Percentiles rank a stretch among this genome's conserved stretches.
Evolutionary conservation across 768 basidiomycete genomes (phyloP).

Genomic region (Collybia mongolica): DNA sequence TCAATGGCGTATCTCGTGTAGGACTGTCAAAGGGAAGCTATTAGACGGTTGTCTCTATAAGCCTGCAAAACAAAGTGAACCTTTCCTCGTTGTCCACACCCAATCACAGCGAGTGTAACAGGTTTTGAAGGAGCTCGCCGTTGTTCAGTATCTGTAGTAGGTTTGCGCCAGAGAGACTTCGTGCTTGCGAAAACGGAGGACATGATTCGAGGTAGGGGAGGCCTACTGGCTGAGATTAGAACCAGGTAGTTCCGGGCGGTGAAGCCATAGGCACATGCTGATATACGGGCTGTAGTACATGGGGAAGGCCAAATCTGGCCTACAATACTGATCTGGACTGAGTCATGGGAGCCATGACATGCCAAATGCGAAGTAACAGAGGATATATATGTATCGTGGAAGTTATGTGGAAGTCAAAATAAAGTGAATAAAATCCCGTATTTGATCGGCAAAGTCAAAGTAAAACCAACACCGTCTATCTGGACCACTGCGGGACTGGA

Average conservation of each 20-base stretch:
- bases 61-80: slow-evolving; percentile 31
- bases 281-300: no score
- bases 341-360: neutral
- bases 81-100: slow-evolving; percentile 82
- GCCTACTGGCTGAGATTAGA: neutral
- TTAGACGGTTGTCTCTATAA: neutral
- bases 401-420: neutral
- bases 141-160: slow-evolving; percentile 14
- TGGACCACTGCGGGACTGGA: neutral
- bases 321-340: neutral
- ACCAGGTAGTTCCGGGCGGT: neutral
- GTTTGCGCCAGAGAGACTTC: slow-evolving; percentile 34
- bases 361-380: neutral
- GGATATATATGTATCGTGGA: no score
- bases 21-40: slow-evolving; percentile 30
- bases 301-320: no score
- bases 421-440: neutral
- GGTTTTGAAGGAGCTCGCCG: slow-evolving; percentile 23
- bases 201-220: neutral
- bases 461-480: neutral
- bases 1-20: slow-evolving; percentile 65
- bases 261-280: no score
- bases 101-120: slow-evolving; percentile 74
- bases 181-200: slow-evolving; percentile 19
- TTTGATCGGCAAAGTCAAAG: no score